Base-by-base conservation (phyloP, 805 yeast species). In the Pichia phayaonensis region DNA sequence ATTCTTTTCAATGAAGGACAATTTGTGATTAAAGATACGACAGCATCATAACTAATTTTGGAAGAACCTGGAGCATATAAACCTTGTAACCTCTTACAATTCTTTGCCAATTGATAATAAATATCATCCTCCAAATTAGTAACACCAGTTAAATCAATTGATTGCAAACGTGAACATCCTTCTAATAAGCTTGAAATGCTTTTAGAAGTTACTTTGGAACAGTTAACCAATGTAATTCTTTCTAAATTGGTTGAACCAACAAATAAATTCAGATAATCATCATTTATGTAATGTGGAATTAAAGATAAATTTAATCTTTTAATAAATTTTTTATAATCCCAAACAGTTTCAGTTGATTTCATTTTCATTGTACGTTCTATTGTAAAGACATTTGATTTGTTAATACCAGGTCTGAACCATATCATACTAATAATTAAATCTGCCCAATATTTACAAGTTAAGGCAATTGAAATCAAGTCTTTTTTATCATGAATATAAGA, bases 61-160 rank as follows among this genome's bases (percentile, higher is more conserved):
- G 78, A 79, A 51, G 97, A 90, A 7, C 86, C 87, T 1, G 96
- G 90, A 0, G 94, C 94, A 63, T 90, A 90, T 44, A 90, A 71
- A 1, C 97, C 97, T 68, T 92, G 97, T 43, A 92, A 72, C 44
- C 92, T 71, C 38, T 79, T 76, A 65, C 97, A 90, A 59, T 79
- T 75, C 10, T 63, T 62, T 3, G 96, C 89, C 56, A 92, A 72
- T 8, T 86, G 80, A 27, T 67, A 57, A 52, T 89, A 79, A 6
- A 90, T 80, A 42, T 75, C 80, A 69, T 90, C 97, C n/a, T 75
- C 70, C 27, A 84, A 71, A 54, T 76, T 80, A 42, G 73, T 74
- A 6, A 88, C 84, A 10, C 94, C 94, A 0, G 96, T 84, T 58
- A 92, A 74, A 68, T 92, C 98, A 46, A 92, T 83, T 42, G 95